Percentiles rank a stretch among this genome's conserved stretches.
These are phyloP conservation scores for Alternaria conjuncta DNA, from an alignment of 2,329 filamentous ascomycete species.

Conservation along the genomic window DNA sequence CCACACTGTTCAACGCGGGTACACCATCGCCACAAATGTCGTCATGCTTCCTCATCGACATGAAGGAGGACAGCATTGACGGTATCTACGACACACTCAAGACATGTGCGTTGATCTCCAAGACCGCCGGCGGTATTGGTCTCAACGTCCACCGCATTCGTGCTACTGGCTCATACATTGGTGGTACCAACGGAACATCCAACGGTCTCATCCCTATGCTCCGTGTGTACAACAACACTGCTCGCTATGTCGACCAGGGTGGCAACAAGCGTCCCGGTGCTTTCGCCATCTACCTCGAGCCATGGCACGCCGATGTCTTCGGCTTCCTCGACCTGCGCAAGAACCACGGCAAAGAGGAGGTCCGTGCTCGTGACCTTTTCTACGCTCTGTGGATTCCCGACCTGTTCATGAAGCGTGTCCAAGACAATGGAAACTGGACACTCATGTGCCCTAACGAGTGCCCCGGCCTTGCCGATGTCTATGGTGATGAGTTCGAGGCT, in stretches of 20 bases:
- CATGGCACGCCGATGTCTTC: constrained; percentile 98
- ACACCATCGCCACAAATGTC: constrained; percentile 94
- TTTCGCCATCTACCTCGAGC: constrained; percentile 98
- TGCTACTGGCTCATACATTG: constrained; percentile 97
- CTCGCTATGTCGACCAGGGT: constrained; percentile 97
- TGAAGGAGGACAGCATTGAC: constrained; percentile 99
- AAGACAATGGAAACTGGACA: constrained; percentile 96
- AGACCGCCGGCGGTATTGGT: constrained; percentile 98
- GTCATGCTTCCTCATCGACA: constrained; percentile 98
- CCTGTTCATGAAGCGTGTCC: constrained; percentile 99
- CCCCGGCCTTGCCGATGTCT: constrained; percentile 92
- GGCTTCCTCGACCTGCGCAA: constrained; percentile 97
- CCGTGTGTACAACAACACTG: constrained; percentile 98
- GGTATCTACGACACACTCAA: constrained; percentile 99
- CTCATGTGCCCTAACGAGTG: constrained; percentile 98
- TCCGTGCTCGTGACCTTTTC: constrained; percentile 96
- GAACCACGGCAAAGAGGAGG: constrained; percentile 99
- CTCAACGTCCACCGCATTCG: constrained; percentile 96
- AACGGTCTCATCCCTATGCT: constrained; percentile 98
- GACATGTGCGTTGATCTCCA: constrained; percentile 99
- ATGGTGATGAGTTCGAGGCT: constrained; percentile 95
- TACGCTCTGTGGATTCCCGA: constrained; percentile 98
- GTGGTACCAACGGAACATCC: constrained; percentile 95
- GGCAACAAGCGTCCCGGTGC: constrained; percentile 99
- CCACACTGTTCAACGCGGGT: constrained; percentile 96